Evolutionary conservation across 1,139 yeast genomes (phyloP).

Genomic region (Candida glucosophila): DNA sequence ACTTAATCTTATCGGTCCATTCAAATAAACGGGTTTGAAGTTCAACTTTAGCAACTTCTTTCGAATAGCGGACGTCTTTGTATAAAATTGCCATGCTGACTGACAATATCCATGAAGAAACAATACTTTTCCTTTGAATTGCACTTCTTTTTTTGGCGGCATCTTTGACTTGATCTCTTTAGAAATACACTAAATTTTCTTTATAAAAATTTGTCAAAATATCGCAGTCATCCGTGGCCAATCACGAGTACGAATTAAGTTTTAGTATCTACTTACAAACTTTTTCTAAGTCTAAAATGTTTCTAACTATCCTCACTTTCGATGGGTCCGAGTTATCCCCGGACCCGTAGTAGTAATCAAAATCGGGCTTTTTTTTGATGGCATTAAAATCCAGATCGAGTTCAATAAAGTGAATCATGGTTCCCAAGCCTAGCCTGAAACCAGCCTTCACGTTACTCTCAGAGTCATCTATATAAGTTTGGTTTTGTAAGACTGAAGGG

Average conservation of each 20-base stretch:
- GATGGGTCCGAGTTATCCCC: slow-evolving; percentile 17
- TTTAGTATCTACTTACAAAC: slow-evolving; percentile 6
- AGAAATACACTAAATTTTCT: too few species aligned
- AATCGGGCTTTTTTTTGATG: slow-evolving; percentile 21
- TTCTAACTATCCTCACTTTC: slow-evolving; percentile 25
- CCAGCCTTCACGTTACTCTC: slow-evolving; percentile 58
- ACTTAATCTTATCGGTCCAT: slow-evolving; percentile 62
- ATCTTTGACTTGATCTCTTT: too few species aligned
- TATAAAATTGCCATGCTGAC: slow-evolving; percentile 34
- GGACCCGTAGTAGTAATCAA: slow-evolving; percentile 24
- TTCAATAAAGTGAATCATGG: slow-evolving; percentile 54
- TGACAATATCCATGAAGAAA: slow-evolving; percentile 41
- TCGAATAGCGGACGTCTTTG: slow-evolving; percentile 38
- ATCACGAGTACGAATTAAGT: not conserved
- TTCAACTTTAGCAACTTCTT: slow-evolving; percentile 26
- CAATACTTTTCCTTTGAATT: slow-evolving; percentile 21
- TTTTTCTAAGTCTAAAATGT: slow-evolving; percentile 20
- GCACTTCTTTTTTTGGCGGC: not conserved
- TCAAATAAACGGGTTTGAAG: slow-evolving; percentile 64
- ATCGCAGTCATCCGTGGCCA: not conserved
- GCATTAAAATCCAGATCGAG: slow-evolving; percentile 31
- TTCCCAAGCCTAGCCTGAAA: slow-evolving; percentile 39
- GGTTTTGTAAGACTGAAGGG: slow-evolving; percentile 20
- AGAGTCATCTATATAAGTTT: slow-evolving; percentile 77
- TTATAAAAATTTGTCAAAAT: not conserved